Conservation (phyloP, 2,329 filamentous ascomycete species). For the Colletotrichum musicola region DNA sequence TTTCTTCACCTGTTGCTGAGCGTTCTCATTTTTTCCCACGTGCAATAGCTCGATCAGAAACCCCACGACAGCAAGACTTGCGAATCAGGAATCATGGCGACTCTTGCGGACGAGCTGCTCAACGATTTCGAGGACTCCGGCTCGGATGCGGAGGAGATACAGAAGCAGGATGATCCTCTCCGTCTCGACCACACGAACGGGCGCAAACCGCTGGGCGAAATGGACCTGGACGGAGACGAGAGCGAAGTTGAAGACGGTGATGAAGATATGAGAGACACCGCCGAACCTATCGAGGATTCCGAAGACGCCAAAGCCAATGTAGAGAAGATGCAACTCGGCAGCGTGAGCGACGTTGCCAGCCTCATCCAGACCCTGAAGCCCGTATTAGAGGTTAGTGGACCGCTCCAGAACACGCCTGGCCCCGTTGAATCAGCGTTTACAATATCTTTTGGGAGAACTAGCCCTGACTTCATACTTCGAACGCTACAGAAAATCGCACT, state of each 20-base stretch:
- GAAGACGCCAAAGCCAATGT: conserved; percentile 82
- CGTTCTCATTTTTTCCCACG: background rate
- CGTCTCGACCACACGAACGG: conserved; percentile 58
- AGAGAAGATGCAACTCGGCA: conserved; percentile 83
- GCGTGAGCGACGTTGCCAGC: conserved; percentile 80
- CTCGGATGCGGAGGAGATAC: conserved; percentile 77
- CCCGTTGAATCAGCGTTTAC: conserved; percentile 67
- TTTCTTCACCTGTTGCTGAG: background rate
- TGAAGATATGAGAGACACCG: conserved; percentile 63
- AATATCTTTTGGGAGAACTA: conserved; percentile 68
- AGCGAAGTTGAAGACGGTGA: conserved; percentile 69
- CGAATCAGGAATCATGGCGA: conserved; percentile 74
- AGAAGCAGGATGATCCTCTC: conserved; percentile 62
- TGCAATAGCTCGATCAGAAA: background rate
- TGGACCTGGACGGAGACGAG: conserved; percentile 72
- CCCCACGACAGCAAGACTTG: background rate
- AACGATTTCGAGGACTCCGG: conserved; percentile 91
- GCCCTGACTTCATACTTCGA: conserved; percentile 74
- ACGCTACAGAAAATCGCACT: conserved; percentile 81
- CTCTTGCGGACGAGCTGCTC: conserved; percentile 90
- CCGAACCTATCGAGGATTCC: conserved; percentile 70
- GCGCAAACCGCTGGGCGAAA: conserved; percentile 56
- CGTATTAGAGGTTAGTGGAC: conserved; percentile 80
- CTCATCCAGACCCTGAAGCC: conserved; percentile 87
- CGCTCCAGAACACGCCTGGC: conserved; percentile 21